Conservation (phyloP, 805 yeast species). For the Candida tallmaniae region DNA sequence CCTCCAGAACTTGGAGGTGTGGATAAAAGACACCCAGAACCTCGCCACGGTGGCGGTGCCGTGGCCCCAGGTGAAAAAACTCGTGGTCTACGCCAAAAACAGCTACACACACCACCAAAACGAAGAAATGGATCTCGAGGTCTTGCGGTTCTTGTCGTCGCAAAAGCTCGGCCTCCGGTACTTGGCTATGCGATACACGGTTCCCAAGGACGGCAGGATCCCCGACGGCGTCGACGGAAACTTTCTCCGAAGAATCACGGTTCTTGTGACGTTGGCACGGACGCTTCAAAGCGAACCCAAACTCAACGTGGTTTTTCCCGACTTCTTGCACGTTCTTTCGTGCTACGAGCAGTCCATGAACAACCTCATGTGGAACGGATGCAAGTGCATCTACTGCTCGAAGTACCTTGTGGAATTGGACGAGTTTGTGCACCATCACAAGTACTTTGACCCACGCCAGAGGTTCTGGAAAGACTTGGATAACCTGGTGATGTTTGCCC, state of each 20-base stretch:
- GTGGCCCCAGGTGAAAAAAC: slow-evolving; percentile 7
- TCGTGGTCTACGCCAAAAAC: slow-evolving; percentile 7
- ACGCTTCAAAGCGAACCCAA: slow-evolving; percentile 4
- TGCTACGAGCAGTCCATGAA: slow-evolving; percentile 70
- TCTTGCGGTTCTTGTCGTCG: slow-evolving; percentile 3
- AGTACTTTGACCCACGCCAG: slow-evolving; percentile 45
- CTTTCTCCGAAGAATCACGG: slow-evolving; percentile 51
- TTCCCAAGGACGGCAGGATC: slow-evolving; percentile 54
- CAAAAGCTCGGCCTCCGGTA: slow-evolving; percentile 21
- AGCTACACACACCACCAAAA: slow-evolving; percentile 19
- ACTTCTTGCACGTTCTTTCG: slow-evolving; percentile 53
- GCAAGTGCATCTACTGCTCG: slow-evolving; percentile 57
- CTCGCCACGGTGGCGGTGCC: background rate
- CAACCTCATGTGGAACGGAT: slow-evolving; percentile 74
- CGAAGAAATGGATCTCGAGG: slow-evolving; percentile 44
- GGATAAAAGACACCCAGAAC: background rate
- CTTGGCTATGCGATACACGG: slow-evolving; percentile 52
- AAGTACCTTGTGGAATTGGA: slow-evolving; percentile 50
- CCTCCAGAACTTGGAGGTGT: slow-evolving; percentile 3
- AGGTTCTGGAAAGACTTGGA: slow-evolving; percentile 56
- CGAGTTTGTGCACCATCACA: slow-evolving; percentile 58
- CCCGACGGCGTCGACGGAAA: slow-evolving; percentile 73
- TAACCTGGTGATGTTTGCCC: slow-evolving; percentile 52
- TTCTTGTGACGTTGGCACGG: slow-evolving; percentile 34
- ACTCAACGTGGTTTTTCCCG: slow-evolving; percentile 51